Percentiles rank a stretch among this genome's conserved stretches.
Evolutionary conservation across 805 yeast species (phyloP).

Genomic region (Saccharomyces paradoxus): DNA sequence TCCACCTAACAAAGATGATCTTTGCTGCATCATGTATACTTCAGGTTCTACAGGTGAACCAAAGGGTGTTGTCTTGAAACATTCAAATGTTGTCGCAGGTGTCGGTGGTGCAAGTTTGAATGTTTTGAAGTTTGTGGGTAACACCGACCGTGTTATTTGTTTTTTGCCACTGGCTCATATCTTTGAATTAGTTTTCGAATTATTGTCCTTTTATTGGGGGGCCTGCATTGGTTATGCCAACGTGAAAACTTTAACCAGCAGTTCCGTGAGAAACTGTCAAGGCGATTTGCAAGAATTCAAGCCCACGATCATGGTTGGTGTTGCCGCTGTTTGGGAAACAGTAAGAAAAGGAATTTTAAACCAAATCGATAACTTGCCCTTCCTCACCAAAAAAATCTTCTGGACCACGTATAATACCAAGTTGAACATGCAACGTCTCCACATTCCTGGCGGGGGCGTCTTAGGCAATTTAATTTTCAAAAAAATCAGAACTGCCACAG

Average conservation of each 20-base stretch:
- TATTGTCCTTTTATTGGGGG: slow-evolving; percentile 81
- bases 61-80: slow-evolving; percentile 66
- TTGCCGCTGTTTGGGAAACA: slow-evolving; percentile 96
- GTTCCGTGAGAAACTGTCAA: slow-evolving; percentile 71
- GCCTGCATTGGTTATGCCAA: slow-evolving; percentile 80
- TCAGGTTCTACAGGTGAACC: slow-evolving; percentile 77
- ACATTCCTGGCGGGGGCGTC: slow-evolving; percentile 61
- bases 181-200: slow-evolving; percentile 84
- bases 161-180: slow-evolving; percentile 95
- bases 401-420: slow-evolving; percentile 85
- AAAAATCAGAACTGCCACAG: slow-evolving; percentile 87
- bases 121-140: slow-evolving; percentile 46
- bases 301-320: slow-evolving; percentile 96
- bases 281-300: slow-evolving; percentile 82
- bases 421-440: slow-evolving; percentile 49
- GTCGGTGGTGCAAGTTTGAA: slow-evolving; percentile 70
- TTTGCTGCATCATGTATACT: slow-evolving; percentile 62
- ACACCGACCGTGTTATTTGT: slow-evolving; percentile 67
- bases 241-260: slow-evolving; percentile 83
- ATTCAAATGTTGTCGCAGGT: slow-evolving; percentile 69
- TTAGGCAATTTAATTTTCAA: slow-evolving; percentile 71
- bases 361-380: slow-evolving; percentile 61
- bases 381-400: slow-evolving; percentile 65
- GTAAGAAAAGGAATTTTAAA: slow-evolving; percentile 85
- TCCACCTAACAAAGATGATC: slow-evolving; percentile 42